Evolutionary conservation across 495 filamentous ascomycete genomes (phyloP).

Genomic region (Tetracladium setigerum): DNA sequence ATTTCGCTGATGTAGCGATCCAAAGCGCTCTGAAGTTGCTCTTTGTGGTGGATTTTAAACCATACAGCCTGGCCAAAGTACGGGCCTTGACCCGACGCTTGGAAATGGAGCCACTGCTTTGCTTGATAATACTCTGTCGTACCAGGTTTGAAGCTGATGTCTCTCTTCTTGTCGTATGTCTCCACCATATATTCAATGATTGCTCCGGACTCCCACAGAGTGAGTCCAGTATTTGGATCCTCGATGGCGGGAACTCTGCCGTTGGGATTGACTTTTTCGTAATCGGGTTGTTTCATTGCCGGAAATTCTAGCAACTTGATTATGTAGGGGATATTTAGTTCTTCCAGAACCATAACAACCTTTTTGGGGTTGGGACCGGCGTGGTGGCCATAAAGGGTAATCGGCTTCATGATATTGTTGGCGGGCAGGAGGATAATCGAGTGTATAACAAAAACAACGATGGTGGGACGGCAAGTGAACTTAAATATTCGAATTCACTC

Average conservation of each 20-base stretch:
- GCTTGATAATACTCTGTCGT: constrained; percentile 27
- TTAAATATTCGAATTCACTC: too few species aligned
- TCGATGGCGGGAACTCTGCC: constrained; percentile 32
- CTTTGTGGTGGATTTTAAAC: constrained; percentile 30
- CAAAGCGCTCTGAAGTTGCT: constrained; percentile 31
- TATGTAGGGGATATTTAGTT: constrained; percentile 53
- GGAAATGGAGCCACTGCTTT: constrained; percentile 36
- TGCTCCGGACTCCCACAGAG: constrained; percentile 40
- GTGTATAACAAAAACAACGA: too few species aligned
- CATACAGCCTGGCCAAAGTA: constrained; percentile 44
- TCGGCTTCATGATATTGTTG: constrained; percentile 33
- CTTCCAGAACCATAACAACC: constrained; percentile 51
- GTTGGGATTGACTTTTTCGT: constrained; percentile 27
- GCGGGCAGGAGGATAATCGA: too few species aligned
- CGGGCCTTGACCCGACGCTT: constrained; percentile 39
- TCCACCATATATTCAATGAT: constrained; percentile 59
- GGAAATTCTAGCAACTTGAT: constrained; percentile 27
- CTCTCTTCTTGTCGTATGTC: constrained; percentile 52
- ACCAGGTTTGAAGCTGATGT: constrained; percentile 38
- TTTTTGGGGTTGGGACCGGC: constrained; percentile 59
- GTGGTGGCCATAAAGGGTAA: constrained; percentile 30
- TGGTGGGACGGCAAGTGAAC: too few species aligned
- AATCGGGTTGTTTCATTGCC: constrained; percentile 39
- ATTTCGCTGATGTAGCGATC: constrained; percentile 38
- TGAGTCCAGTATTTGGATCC: constrained; percentile 35